These are phyloP conservation scores for Mallotus nudiflorus DNA, from an alignment of 345 rosid species.

Conservation along the genomic window DNA sequence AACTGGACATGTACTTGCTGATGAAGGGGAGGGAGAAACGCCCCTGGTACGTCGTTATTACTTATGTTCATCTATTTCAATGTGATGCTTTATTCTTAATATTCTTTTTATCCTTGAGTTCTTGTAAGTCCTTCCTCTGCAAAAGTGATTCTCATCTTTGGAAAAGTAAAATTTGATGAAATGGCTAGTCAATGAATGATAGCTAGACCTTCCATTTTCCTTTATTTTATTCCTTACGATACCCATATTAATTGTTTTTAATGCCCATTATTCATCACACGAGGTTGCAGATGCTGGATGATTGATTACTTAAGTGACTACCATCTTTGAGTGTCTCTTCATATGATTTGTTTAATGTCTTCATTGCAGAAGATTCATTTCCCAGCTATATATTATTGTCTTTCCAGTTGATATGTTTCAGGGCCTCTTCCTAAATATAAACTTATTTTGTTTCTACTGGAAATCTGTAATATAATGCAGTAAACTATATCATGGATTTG, in stretches of 20 bases:
- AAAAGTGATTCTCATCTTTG: background rate
- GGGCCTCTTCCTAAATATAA: background rate
- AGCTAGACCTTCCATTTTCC: background rate
- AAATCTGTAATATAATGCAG: background rate
- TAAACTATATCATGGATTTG: background rate
- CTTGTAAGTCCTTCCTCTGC: background rate
- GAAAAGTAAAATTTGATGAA: background rate
- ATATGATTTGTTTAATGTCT: background rate
- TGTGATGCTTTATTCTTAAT: background rate
- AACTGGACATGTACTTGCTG: slow-evolving; percentile 93
- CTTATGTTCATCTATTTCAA: slow-evolving; percentile 4
- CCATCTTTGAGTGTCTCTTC: no score
- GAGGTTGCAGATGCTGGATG: background rate
- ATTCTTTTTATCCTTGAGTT: background rate
- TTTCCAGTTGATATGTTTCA: slow-evolving; percentile 4
- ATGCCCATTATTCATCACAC: background rate
- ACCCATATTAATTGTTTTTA: background rate
- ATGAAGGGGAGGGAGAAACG: slow-evolving; percentile 99
- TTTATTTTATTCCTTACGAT: background rate
- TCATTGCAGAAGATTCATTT: background rate
- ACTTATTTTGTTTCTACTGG: background rate
- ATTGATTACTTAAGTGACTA: background rate
- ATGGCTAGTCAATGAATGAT: background rate
- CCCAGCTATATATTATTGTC: background rate
- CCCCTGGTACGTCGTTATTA: slow-evolving; percentile 67